These are phyloP conservation scores for Xylaria sp. DNA, from an alignment of 2,329 filamentous ascomycete species.

Conservation along the genomic window DNA sequence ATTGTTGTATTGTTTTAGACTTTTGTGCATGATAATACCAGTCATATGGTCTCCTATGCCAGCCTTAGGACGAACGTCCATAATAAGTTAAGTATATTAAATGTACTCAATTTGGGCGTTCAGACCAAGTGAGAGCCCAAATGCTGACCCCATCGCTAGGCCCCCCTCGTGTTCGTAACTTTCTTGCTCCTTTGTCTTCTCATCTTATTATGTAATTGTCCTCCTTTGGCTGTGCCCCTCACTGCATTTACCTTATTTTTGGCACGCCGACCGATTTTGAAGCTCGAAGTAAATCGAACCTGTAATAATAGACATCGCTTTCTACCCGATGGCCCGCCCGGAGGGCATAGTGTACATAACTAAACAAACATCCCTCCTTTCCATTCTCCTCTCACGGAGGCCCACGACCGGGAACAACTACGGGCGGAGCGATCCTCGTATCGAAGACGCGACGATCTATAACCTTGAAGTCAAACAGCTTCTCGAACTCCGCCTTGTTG, in stretches of 20 bases:
- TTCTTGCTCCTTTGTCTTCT: neutral
- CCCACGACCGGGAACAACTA: constrained; percentile 30
- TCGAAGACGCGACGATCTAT: constrained; percentile 63
- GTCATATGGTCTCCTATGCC: no score
- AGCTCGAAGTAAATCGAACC: neutral
- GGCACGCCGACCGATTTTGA: no score
- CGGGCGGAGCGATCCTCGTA: constrained; percentile 44
- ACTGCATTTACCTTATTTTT: no score
- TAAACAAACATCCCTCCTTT: neutral
- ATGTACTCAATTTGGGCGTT: neutral
- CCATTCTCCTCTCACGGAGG: constrained; percentile 16
- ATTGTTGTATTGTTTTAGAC: no score
- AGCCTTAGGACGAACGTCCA: no score
- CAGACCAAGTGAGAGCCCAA: neutral
- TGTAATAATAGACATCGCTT: neutral
- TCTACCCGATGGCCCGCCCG: no score
- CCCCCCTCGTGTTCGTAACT: no score
- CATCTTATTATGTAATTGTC: neutral
- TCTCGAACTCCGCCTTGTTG: constrained; percentile 76
- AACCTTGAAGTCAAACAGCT: constrained; percentile 83
- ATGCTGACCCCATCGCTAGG: neutral
- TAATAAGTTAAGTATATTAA: neutral
- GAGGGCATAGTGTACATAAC: neutral
- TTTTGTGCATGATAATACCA: no score
- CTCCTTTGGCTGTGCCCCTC: neutral